Evolutionary conservation across 192 early-diverging fungal species (phyloP).

Genomic region (Umbelopsis isabellina): DNA sequence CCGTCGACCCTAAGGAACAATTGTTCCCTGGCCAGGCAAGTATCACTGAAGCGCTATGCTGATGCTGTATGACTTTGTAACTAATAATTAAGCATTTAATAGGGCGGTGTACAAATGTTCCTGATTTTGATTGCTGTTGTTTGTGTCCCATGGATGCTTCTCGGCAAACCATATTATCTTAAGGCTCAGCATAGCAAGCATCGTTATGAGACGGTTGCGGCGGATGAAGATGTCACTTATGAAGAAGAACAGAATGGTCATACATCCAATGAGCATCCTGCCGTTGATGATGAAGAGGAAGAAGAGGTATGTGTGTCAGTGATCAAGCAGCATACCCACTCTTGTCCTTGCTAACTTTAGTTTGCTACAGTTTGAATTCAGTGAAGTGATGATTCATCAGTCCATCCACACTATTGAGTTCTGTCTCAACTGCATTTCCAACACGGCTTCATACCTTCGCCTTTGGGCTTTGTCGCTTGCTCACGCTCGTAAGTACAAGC

Average conservation of each 20-base stretch:
- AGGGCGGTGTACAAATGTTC: slow-evolving; percentile 74
- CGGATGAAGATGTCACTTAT: slow-evolving; percentile 36
- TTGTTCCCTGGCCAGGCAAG: slow-evolving; percentile 87
- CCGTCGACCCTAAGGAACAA: slow-evolving; percentile 63
- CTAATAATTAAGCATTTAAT: slow-evolving; percentile 11
- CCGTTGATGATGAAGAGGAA: slow-evolving; percentile 70
- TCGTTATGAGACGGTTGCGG: slow-evolving; percentile 64
- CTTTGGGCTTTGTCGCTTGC: slow-evolving; percentile 98
- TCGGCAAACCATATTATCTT: slow-evolving; percentile 88
- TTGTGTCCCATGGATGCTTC: slow-evolving; percentile 98
- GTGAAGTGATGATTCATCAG: slow-evolving; percentile 96
- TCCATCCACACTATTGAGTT: slow-evolving; percentile 99
- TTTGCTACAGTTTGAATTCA: slow-evolving; percentile 86
- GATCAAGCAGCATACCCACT: background rate
- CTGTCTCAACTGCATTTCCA: slow-evolving; percentile 93
- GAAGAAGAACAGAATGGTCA: slow-evolving; percentile 40
- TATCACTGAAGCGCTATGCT: background rate
- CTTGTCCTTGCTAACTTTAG: background rate
- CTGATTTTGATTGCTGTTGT: slow-evolving; percentile 83
- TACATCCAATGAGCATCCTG: slow-evolving; percentile 32
- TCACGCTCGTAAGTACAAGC: slow-evolving; percentile 83
- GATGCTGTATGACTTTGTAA: background rate
- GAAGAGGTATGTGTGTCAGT: slow-evolving; percentile 41
- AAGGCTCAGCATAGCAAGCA: slow-evolving; percentile 81
- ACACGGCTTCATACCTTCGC: slow-evolving; percentile 98